phyloP scores from a whole-genome alignment of 305 asterid genomes.

The Solanum hybrid region DNA sequence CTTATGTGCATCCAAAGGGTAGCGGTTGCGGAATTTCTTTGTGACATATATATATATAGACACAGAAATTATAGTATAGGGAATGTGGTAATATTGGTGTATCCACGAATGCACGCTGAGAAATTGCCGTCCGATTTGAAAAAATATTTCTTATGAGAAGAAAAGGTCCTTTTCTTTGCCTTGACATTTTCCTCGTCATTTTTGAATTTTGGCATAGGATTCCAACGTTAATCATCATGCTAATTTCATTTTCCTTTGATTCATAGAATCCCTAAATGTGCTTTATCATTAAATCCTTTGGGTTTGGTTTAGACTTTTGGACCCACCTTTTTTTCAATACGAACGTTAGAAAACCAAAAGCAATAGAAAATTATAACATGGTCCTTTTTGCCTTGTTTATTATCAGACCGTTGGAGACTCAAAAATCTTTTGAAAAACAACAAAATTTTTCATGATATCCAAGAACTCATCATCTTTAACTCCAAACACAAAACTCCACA shows the following conservation, averaged over 20 bases:
- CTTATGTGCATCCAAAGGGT: too few species aligned
- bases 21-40: too few species aligned
- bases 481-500: neutral
- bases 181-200: neutral
- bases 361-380: neutral
- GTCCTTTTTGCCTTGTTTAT: constrained; percentile 10
- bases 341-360: constrained; percentile 41
- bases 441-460: neutral
- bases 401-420: constrained; percentile 59
- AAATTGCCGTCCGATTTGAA: neutral
- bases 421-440: constrained; percentile 9
- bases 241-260: neutral
- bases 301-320: neutral
- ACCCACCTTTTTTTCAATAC: constrained; percentile 30
- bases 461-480: constrained; percentile 2
- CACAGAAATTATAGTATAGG: too few species aligned
- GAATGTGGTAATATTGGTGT: neutral
- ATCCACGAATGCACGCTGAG: neutral
- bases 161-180: neutral
- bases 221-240: neutral
- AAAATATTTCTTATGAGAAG: neutral
- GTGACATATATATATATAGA: too few species aligned
- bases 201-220: neutral
- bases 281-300: neutral
- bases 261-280: neutral